Evolutionary conservation across 352 stramenopile species (phyloP), one percentile per base, ranked within the genome.

Genomic region (Phytophthora sp.): DNA sequence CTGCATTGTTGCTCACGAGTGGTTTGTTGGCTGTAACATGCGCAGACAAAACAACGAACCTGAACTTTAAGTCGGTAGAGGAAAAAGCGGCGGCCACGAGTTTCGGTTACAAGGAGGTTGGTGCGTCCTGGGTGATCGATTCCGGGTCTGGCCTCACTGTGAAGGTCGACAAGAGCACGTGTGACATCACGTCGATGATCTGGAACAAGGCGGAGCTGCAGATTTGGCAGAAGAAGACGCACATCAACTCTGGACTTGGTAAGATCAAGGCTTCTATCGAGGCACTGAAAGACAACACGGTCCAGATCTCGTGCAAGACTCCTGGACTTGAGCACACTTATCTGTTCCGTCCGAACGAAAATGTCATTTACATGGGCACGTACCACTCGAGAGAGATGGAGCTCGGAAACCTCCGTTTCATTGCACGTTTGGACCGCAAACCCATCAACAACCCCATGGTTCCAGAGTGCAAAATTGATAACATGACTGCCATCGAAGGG

Each of bases 311-410:
- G 30, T 87, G 78, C 58, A 63, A 69, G 26, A 46, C 57, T 8
- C 63, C 49, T 1, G 76, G 76, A 0, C 36, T 84, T 12, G 79
- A 79, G 54, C 78, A 86, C 51, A 81, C 80, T 24, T 84, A 81
- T 27, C 66, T 84, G 7, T 81, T 86, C 63, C 75, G 78, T 11
- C 68, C 73, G 3, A 71, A 71, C 7, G 78, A 86, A 49, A 86
- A 82, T n/a, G 66, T 61, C 18, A 73, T 86, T 54, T 86, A 86
- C 71, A 84, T 86, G 76, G 76, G 75, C 38, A 86, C 78, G 13
- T 73, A 87, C 69, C 78, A 86, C 66, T 71, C 65, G 8, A 54
- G 42, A 0, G 71, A 78, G 21, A 64, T 73, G 21, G 20, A 63
- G 30, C 71, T 87, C 1, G 53, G 58, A n/a, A 76, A 87, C 50